Base-by-base conservation (phyloP, 2,329 filamentous ascomycete genomes). In the Blumeria hordei region DNA sequence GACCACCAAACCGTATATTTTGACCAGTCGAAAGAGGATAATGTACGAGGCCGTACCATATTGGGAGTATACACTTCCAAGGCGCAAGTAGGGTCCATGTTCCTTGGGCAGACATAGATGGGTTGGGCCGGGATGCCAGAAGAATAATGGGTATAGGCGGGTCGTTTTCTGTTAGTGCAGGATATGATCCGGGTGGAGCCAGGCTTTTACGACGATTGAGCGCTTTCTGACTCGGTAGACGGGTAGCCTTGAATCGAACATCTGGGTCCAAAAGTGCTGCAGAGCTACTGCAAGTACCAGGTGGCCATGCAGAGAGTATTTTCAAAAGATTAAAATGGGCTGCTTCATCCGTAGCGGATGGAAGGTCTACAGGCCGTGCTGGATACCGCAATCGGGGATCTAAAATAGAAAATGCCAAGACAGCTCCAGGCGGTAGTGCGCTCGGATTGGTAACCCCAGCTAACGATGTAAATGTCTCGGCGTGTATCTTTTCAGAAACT, bases 11-110 rank as follows among this genome's bases (percentile, higher is more conserved):
- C 28, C 82, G 75, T 1, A 86, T 83, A 57, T 87, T 93, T 0
- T 83, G 81, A 7, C 88, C 88, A 0, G 80, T 83, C 0, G 80
- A 83, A 0, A 93, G 72, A 0, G 86, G 85, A 57, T 81, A 87
- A 64, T 87, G 87, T 69, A 94, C 82, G 12, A 96, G 69, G 50
- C 78, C 80, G 62, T 90, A 83, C 92, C 92, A 98, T 35, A 95
- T 72, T 0, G 86, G 78, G 37, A 79, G 72, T 37, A 96, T 83
- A 62, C 85, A 94, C 64, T 85, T 88, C 87, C 90, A 95, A 0
- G 92, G 92, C 3, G 92, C 74, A 28, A 96, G 72, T 1, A 96
- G 66, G 0, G 81, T 92, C 87, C 88, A 96, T 0, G 74, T 80
- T 0, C 83, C 82, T 51, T 83, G 79, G 1, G 72, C 69, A 50